Conservation (phyloP, 768 basidiomycete species). For the Fomitopsis serialis region DNA sequence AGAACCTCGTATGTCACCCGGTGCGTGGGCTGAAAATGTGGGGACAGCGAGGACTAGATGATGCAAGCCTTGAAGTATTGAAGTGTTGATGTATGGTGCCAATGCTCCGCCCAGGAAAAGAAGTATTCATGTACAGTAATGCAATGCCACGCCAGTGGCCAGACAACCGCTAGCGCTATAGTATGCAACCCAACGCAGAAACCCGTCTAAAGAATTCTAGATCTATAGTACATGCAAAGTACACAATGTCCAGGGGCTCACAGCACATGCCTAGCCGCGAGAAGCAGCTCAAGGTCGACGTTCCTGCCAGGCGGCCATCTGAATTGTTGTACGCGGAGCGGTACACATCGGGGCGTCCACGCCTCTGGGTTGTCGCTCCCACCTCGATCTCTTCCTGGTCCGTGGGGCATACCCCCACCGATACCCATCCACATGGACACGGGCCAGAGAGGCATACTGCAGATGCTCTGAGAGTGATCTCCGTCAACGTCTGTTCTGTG, state of each 20-base stretch:
- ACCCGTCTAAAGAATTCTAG: no score
- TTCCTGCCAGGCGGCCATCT: neutral
- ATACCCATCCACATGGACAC: neutral
- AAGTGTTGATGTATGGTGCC: no score
- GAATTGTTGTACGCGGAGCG: neutral
- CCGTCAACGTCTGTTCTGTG: neutral
- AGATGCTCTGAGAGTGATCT: neutral
- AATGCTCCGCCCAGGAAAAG: no score
- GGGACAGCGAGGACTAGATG: no score
- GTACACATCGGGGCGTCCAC: neutral
- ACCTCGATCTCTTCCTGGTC: neutral
- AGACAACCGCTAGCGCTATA: no score
- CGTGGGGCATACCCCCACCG: neutral
- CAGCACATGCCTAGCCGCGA: neutral
- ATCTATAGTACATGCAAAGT: neutral
- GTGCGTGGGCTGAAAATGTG: no score
- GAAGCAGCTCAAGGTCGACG: neutral
- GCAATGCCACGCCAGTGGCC: no score
- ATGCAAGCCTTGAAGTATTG: no score
- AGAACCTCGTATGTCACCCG: no score
- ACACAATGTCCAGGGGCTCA: neutral
- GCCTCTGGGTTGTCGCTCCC: neutral
- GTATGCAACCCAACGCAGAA: no score
- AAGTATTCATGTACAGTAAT: no score
- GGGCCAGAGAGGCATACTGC: slow-evolving; percentile 5